phyloP scores from a whole-genome alignment of 2,329 filamentous ascomycete genomes.

The Xylariaceae sp. region DNA sequence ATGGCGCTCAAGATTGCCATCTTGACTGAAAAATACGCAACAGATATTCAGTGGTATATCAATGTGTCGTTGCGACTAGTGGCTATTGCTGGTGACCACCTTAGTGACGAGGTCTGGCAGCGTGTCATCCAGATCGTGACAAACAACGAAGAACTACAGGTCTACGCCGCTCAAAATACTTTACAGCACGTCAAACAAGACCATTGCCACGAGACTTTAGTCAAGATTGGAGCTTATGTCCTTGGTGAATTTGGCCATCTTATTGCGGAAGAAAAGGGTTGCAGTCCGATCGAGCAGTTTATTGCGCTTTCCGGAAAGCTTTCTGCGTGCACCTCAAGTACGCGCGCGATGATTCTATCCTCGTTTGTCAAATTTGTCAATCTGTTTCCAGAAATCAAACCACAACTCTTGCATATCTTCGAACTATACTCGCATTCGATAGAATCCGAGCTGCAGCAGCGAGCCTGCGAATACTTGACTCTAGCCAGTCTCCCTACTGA shows the following conservation, averaged over 20 bases:
- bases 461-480: conserved; percentile 90
- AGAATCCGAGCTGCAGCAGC: conserved; percentile 91
- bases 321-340: conserved; percentile 80
- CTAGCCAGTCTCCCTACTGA: conserved; percentile 83
- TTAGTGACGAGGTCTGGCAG: conserved; percentile 99
- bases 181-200: conserved; percentile 89
- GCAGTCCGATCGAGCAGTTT: conserved; percentile 96
- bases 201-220: conserved; percentile 91
- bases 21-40: conserved; percentile 96
- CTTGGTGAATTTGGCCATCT: conserved; percentile 96
- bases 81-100: conserved; percentile 94
- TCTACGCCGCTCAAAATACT: conserved; percentile 92
- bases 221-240: conserved; percentile 96
- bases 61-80: conserved; percentile 93
- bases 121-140: conserved; percentile 98
- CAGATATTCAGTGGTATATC: conserved; percentile 98
- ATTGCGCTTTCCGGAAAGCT: conserved; percentile 89
- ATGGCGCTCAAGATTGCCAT: conserved; percentile 99
- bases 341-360: conserved; percentile 88
- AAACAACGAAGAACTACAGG: conserved; percentile 96
- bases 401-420: conserved; percentile 87
- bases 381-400: conserved; percentile 96
- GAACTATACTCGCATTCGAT: conserved; percentile 88
- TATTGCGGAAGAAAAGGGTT: conserved; percentile 85
- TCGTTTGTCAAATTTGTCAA: conserved; percentile 98